Percentiles rank a stretch among this genome's conserved stretches.
phyloP scores from a whole-genome alignment of 1,139 yeast species.

The Blastobotrys aristatus region DNA sequence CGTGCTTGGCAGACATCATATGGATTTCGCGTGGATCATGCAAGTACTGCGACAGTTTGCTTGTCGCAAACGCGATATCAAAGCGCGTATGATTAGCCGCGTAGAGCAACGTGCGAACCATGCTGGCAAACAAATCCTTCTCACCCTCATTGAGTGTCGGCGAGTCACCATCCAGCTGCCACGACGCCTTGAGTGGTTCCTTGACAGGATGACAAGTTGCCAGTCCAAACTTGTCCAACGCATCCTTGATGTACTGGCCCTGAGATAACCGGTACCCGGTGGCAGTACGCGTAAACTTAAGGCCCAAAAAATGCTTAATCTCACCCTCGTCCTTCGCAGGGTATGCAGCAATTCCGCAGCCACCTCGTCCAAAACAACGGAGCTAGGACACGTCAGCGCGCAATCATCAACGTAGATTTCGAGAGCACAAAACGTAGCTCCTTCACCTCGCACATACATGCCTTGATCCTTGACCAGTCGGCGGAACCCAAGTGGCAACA shows the following conservation, averaged over 20 bases:
- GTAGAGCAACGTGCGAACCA: background rate
- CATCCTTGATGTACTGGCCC: background rate
- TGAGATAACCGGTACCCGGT: background rate
- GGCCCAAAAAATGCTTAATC: background rate
- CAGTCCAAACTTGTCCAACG: background rate
- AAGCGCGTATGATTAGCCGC: background rate
- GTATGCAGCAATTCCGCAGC: background rate
- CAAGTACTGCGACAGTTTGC: background rate
- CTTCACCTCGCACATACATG: background rate
- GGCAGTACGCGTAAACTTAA: background rate
- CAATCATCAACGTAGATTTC: slow-evolving; percentile 2
- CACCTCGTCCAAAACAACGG: too few species aligned
- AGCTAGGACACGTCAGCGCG: background rate
- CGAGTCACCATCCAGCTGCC: too few species aligned
- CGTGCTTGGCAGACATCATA: background rate
- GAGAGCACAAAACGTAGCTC: background rate
- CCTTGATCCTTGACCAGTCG: background rate
- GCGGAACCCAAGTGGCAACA: slow-evolving; percentile 11
- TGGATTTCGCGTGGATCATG: background rate
- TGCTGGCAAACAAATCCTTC: background rate
- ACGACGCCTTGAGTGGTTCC: background rate
- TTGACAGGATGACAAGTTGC: background rate
- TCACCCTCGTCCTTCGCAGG: background rate
- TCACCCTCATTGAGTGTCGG: too few species aligned
- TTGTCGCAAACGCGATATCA: background rate